Percentiles rank a stretch among this genome's conserved stretches.
Evolutionary conservation across 2,329 filamentous ascomycete genomes (phyloP).

Genomic region (Coniella vitis): DNA sequence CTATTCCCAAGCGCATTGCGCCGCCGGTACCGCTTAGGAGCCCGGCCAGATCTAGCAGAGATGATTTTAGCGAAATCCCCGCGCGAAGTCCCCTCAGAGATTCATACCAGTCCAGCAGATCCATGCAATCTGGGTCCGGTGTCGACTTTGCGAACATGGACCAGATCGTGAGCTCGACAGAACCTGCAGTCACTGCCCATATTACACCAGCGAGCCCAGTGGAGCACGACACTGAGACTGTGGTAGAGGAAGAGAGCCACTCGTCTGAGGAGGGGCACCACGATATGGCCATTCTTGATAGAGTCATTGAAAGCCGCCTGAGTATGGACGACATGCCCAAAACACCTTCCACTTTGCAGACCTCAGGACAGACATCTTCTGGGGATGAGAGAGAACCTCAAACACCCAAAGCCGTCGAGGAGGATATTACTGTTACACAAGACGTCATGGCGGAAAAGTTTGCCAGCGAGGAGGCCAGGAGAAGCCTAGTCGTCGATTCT

Average conservation of each 20-base stretch:
- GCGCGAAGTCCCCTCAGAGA: slow-evolving; percentile 45
- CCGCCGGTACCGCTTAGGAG: slow-evolving; percentile 74
- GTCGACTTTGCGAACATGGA: slow-evolving; percentile 8
- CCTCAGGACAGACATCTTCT: slow-evolving; percentile 19
- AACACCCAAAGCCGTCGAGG: slow-evolving; percentile 21
- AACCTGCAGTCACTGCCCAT: slow-evolving; percentile 1
- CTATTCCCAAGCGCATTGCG: slow-evolving; percentile 72
- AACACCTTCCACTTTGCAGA: slow-evolving; percentile 17
- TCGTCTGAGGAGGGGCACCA: slow-evolving; percentile 18
- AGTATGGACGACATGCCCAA: slow-evolving; percentile 16
- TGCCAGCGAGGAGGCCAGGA: slow-evolving; percentile 6
- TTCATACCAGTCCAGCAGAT: slow-evolving; percentile 33
- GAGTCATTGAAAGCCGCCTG: slow-evolving; percentile 17
- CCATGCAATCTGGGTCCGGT: slow-evolving; percentile 9
- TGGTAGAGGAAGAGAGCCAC: slow-evolving; percentile 8
- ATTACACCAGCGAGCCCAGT: slow-evolving; percentile 13
- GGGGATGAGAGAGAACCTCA: slow-evolving; percentile 22
- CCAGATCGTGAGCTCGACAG: slow-evolving; percentile 6
- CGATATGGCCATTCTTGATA: slow-evolving; percentile 23
- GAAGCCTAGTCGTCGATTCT: slow-evolving; percentile 7
- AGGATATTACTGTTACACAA: slow-evolving; percentile 7
- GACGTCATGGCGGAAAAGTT: slow-evolving; percentile 4
- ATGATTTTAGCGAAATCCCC: slow-evolving; percentile 55
- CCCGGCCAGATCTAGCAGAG: slow-evolving; percentile 53
- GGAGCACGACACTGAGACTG: slow-evolving; percentile 8